Percentiles rank a stretch among this genome's conserved stretches.
Conservation (phyloP, 169 alveolate species). For the Plasmodium vinckei region DNA sequence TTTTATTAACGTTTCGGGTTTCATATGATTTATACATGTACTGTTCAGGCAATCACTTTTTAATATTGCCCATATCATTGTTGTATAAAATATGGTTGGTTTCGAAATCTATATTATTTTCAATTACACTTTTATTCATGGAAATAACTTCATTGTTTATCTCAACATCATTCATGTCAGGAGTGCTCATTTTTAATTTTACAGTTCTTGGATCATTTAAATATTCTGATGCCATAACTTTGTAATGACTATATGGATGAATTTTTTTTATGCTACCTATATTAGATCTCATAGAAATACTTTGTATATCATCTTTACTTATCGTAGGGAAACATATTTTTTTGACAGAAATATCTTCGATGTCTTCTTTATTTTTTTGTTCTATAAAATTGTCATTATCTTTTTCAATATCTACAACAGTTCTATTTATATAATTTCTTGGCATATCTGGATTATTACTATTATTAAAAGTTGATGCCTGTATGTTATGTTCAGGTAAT, state of each 20-base stretch:
- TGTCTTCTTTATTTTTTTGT: no score
- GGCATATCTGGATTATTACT: no score
- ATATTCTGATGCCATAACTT: not conserved
- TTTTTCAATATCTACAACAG: no score
- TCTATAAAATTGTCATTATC: no score
- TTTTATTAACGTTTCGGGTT: not conserved
- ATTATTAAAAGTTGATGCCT: no score
- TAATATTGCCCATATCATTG: not conserved
- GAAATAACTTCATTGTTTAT: no score
- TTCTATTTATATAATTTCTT: no score
- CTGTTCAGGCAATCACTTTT: not conserved
- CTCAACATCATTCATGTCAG: no score
- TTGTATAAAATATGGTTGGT: not conserved
- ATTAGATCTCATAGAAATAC: not conserved
- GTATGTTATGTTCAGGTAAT: not conserved
- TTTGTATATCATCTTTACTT: conserved; percentile 24
- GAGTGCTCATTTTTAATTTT: not conserved
- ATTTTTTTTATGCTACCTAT: not conserved
- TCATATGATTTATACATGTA: not conserved
- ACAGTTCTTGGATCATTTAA: not conserved
- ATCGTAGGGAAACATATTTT: not conserved
- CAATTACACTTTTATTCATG: no score
- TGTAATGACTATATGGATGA: conserved; percentile 31
- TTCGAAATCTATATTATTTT: not conserved
- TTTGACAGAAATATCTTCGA: no score